A percentile compares a stretch with the other conserved stretches of the same genome.
Conservation (phyloP, 805 yeast species). For the Kazachstania kunashirensis region DNA sequence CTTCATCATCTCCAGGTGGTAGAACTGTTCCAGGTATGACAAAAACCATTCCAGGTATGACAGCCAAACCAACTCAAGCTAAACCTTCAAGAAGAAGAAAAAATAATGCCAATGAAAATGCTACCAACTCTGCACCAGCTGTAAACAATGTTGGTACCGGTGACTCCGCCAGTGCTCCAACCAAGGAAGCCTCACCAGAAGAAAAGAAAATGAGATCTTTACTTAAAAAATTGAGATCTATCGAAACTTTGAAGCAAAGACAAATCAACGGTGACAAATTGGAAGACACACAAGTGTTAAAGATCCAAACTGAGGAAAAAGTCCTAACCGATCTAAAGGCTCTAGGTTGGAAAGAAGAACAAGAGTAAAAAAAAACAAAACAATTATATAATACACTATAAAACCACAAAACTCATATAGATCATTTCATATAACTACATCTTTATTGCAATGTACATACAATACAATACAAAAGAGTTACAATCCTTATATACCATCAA, state of each 20-base stretch:
- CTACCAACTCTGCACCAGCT: constrained; percentile 1
- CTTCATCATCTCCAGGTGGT: constrained; percentile 36
- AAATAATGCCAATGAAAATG: constrained; percentile 22
- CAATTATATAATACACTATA: too few species aligned
- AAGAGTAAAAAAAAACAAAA: too few species aligned
- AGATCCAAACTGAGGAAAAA: constrained; percentile 77
- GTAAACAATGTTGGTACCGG: too few species aligned
- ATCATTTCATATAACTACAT: too few species aligned
- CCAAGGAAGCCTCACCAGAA: constrained; percentile 46
- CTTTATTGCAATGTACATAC: too few species aligned
- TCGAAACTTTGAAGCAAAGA: constrained; percentile 78
- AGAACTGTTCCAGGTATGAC: constrained; percentile 42
- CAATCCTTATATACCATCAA: too few species aligned
- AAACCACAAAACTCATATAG: too few species aligned
- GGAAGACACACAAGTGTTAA: constrained; percentile 87
- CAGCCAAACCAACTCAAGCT: constrained; percentile 36
- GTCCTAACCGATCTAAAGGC: constrained; percentile 64
- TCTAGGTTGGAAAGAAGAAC: constrained; percentile 68
- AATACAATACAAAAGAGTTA: too few species aligned
- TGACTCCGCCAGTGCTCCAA: too few species aligned
- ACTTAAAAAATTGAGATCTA: constrained; percentile 91
- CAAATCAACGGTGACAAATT: constrained; percentile 74
- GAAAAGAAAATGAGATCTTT: constrained; percentile 88
- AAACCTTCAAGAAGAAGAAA: constrained; percentile 70
- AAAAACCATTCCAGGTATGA: constrained; percentile 25